Evolutionary conservation across 768 basidiomycete species (phyloP).

Genomic region (Serpula lacrymans): DNA sequence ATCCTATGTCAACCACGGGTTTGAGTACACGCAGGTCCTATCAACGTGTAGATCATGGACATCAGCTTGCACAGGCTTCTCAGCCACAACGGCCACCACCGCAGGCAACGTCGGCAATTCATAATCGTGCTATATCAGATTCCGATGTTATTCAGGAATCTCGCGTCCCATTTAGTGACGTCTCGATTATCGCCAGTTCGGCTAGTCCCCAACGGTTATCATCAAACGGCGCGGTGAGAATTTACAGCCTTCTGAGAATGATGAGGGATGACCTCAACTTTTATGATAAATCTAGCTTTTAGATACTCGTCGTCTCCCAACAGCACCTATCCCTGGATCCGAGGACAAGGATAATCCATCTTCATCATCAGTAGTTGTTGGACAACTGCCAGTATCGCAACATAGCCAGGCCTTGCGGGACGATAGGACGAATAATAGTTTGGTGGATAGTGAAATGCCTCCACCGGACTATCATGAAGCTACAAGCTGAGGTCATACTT

Average conservation of each 20-base stretch:
- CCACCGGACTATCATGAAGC: constrained; percentile 23
- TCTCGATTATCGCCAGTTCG: background rate
- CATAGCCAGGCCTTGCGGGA: too few species aligned
- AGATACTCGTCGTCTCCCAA: constrained; percentile 18
- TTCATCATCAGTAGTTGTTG: background rate
- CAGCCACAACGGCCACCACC: background rate
- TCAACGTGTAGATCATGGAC: constrained; percentile 6
- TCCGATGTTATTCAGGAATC: constrained; percentile 12
- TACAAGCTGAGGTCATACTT: too few species aligned
- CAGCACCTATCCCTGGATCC: constrained; percentile 17
- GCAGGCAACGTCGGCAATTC: background rate
- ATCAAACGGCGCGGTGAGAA: too few species aligned
- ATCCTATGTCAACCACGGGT: background rate
- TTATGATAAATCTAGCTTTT: constrained; percentile 5
- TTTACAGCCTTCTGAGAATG: too few species aligned
- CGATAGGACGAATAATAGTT: too few species aligned
- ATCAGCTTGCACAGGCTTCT: background rate
- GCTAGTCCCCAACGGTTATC: background rate
- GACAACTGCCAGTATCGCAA: background rate
- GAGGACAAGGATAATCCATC: constrained; percentile 7
- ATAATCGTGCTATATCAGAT: too few species aligned
- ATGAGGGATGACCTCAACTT: too few species aligned
- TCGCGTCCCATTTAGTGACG: constrained; percentile 2
- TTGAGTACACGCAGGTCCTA: constrained; percentile 4
- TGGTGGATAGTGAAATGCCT: constrained; percentile 14